These are phyloP conservation scores for Russula dissimulans DNA, from an alignment of 768 basidiomycete genomes.

Conservation along the genomic window DNA sequence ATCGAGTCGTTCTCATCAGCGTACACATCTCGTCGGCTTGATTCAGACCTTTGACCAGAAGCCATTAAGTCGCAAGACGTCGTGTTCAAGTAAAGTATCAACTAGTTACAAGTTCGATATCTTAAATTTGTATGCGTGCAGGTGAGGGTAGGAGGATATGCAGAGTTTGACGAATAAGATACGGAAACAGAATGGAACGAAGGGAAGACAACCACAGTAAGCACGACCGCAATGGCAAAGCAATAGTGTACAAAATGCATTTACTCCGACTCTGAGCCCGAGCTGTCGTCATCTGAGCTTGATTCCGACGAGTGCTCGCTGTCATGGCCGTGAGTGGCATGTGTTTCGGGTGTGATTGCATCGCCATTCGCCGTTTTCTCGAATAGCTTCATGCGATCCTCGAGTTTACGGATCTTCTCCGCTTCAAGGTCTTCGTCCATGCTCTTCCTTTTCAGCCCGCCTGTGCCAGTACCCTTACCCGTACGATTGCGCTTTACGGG, in stretches of 20 bases:
- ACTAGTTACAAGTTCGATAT: conserved; percentile 25
- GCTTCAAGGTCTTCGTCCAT: conserved; percentile 97
- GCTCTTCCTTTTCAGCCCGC: conserved; percentile 85
- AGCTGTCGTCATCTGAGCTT: conserved; percentile 70
- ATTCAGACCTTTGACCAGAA: background rate
- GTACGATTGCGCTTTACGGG: conserved; percentile 51
- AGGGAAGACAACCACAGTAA: conserved; percentile 11
- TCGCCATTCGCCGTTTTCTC: conserved; percentile 39
- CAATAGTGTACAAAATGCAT: background rate
- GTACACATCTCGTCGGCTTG: too few relatives aligned
- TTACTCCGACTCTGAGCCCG: conserved; percentile 79
- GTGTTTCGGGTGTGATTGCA: conserved; percentile 26
- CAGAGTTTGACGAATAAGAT: conserved; percentile 21
- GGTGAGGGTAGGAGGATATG: conserved; percentile 19
- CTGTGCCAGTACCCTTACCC: conserved; percentile 78
- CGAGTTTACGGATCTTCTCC: conserved; percentile 87
- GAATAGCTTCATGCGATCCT: conserved; percentile 81
- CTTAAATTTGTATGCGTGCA: conserved; percentile 27
- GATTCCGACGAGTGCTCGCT: conserved; percentile 77
- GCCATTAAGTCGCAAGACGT: conserved; percentile 16
- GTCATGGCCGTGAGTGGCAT: conserved; percentile 37
- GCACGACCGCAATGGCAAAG: background rate
- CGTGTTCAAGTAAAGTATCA: conserved; percentile 21
- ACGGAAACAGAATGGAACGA: conserved; percentile 11
- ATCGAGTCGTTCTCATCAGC: too few relatives aligned